Evolutionary conservation across 768 basidiomycete species (phyloP), one percentile per base, ranked within the genome.

Genomic region (Boletus coccyginus): DNA sequence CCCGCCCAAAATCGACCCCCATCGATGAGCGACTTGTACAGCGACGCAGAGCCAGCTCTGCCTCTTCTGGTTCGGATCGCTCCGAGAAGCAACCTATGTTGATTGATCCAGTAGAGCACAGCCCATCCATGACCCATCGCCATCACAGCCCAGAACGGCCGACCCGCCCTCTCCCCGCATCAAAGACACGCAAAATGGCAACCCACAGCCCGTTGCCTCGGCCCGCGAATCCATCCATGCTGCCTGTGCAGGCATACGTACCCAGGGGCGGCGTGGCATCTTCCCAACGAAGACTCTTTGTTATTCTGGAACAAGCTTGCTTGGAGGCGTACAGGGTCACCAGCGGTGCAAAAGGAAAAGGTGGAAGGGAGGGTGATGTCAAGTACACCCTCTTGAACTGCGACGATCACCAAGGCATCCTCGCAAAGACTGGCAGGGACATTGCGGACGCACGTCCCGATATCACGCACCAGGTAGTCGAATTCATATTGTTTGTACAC

Each of bases 391-490:
- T 99, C 56, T 74, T 99, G 62, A 99, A 99, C 74, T 98, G 97
- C 72, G 97, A 98, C 70, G 97, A 98, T 63, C 97, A 98, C 74
- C 97, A 99, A 71, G 96, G 96, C 53, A 97, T 99, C 63, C 79
- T 99, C 59, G 96, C 97, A 6, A 98, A 97, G 74, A 97, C 94
- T 0, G 94, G 94, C 16, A 83, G 96, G 69, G 97, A 99, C 74
- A 98, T 98, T 58, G 97, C 97, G 16, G 95, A 98, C 74, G 97
- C 97, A n/a, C 79, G 97, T 61, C 97, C 97, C 3, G 97, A 98
- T 74, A 98, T 98, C 66, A 98, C 97, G 0, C 97, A 99, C 70
- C 97, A 98, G 84, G 94, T 93, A 56, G 49, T 81, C 70, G 29
- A 48, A 33, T 45, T 32, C 52, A 16, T 31, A n/a, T 40, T 13